phyloP scores from a whole-genome alignment of 2,329 filamentous ascomycete genomes.

The Pseudogymnoascus sp. region DNA sequence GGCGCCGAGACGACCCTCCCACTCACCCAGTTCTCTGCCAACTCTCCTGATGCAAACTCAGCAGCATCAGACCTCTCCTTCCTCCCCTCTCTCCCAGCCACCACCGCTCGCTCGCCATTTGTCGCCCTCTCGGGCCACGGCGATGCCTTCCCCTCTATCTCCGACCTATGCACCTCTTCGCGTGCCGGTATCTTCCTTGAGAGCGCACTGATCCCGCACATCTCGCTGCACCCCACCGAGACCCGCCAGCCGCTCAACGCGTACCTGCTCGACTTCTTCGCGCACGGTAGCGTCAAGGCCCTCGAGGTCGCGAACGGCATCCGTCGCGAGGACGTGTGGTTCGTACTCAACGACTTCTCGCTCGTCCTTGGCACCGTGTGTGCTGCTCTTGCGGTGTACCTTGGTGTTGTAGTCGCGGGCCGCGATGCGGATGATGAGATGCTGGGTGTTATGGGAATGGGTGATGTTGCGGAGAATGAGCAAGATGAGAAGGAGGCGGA shows the following conservation, averaged over 20 bases:
- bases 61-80: conserved; percentile 10
- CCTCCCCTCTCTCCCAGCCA: conserved; percentile 29
- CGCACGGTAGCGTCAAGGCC: conserved; percentile 55
- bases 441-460: conserved; percentile 37
- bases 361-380: conserved; percentile 62
- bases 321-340: conserved; percentile 61
- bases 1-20: conserved; percentile 23
- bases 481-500: conserved; percentile 27
- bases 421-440: conserved; percentile 34
- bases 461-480: conserved; percentile 39
- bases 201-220: conserved; percentile 60
- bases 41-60: conserved; percentile 13
- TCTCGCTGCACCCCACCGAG: conserved; percentile 52
- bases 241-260: conserved; percentile 48
- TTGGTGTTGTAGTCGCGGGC: conserved; percentile 43
- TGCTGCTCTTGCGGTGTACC: conserved; percentile 50
- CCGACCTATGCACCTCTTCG: conserved; percentile 57
- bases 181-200: conserved; percentile 67
- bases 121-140: conserved; percentile 60
- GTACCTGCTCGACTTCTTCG: conserved; percentile 69
- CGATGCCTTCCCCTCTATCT: conserved; percentile 55
- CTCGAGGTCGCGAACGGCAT: conserved; percentile 59
- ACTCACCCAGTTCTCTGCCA: conserved; percentile 20
- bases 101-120: conserved; percentile 56
- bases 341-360: conserved; percentile 58